Conservation (phyloP, 345 rosid genomes). For the Passiflora organensis region DNA sequence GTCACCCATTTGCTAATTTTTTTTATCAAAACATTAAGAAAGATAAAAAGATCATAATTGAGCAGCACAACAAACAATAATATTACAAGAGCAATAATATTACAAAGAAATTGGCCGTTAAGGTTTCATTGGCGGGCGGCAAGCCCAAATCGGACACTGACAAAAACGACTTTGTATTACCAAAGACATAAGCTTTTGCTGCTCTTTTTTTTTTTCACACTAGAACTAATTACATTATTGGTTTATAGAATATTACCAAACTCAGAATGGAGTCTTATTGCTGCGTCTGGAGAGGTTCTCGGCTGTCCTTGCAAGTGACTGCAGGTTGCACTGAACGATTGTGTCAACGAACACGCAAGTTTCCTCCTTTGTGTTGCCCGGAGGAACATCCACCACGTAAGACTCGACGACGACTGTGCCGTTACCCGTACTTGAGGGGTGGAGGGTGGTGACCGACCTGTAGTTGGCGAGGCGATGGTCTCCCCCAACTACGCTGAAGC, state of each 20-base stretch:
- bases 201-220: constrained; percentile 1
- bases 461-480: constrained; percentile 37
- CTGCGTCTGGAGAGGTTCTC: constrained; percentile 18
- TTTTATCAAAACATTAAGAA: no score
- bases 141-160: not conserved
- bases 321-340: constrained; percentile 42
- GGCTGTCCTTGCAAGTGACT: constrained; percentile 34
- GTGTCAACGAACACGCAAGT: constrained; percentile 46
- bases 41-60: no score
- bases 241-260: not conserved
- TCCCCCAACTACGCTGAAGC: constrained; percentile 32
- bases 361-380: constrained; percentile 47
- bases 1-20: no score
- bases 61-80: not conserved
- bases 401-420: constrained; percentile 46
- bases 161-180: not conserved
- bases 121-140: no score
- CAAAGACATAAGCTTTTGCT: not conserved
- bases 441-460: constrained; percentile 33
- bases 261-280: no score
- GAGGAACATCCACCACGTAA: constrained; percentile 47
- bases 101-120: not conserved
- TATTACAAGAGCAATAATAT: no score
- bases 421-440: constrained; percentile 15
- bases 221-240: no score